These are phyloP conservation scores for Furcasterigmium sp. DNA, from an alignment of 2,329 filamentous ascomycete species.

Conservation along the genomic window DNA sequence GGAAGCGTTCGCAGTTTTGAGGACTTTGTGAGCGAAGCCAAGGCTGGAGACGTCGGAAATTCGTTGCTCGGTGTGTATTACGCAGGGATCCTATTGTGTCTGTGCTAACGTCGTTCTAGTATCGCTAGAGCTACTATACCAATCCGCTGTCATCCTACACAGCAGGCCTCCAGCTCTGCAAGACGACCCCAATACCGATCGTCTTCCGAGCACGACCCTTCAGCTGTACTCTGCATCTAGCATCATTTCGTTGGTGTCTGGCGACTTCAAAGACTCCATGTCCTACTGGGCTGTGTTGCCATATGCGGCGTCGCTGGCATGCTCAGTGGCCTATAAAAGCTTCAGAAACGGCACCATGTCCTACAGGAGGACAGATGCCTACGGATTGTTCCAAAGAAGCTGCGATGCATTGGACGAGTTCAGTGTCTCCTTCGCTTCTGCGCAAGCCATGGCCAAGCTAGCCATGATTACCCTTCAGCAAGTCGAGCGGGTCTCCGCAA, in stretches of 20 bases:
- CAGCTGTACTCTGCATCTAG: constrained; percentile 15
- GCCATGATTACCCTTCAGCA: no score
- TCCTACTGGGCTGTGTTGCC: constrained; percentile 17
- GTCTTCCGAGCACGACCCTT: constrained; percentile 6
- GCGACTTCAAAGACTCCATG: constrained; percentile 14
- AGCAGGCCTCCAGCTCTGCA: constrained; percentile 11
- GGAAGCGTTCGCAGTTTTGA: constrained; percentile 9
- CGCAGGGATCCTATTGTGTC: no score
- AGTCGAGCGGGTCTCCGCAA: no score
- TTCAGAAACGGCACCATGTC: no score
- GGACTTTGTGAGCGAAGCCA: constrained; percentile 9
- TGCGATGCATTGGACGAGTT: no score
- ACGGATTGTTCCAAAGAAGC: no score
- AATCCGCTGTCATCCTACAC: constrained; percentile 14
- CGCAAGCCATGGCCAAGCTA: no score
- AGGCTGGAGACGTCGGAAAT: not conserved
- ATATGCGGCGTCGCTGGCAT: constrained; percentile 16
- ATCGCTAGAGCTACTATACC: constrained; percentile 16
- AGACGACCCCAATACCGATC: constrained; percentile 8
- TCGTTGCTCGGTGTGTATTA: constrained; percentile 11
- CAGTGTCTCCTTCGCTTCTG: no score
- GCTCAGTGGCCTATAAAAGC: no score
- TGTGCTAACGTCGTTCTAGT: constrained; percentile 5
- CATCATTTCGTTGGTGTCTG: constrained; percentile 13
- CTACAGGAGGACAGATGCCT: no score